phyloP scores from a whole-genome alignment of 495 filamentous ascomycete species.

The Amniculicola lignicola region DNA sequence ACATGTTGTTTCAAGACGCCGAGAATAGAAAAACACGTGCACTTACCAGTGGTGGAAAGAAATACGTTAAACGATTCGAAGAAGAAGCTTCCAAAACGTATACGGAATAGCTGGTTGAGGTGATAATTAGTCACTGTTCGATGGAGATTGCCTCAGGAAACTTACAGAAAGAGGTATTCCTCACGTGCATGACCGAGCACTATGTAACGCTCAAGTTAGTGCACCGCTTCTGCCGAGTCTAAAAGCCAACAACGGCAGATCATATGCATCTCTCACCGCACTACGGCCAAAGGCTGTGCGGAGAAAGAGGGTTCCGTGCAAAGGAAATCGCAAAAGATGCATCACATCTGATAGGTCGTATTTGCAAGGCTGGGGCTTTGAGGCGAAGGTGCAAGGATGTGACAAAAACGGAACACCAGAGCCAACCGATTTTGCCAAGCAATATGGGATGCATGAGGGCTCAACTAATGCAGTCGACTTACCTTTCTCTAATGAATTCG shows the following conservation, averaged over 20 bases:
- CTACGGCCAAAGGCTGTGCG: neutral
- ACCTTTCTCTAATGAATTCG: slow-evolving; percentile 85
- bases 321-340: no score
- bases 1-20: slow-evolving; percentile 18
- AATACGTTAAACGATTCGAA: slow-evolving; percentile 44
- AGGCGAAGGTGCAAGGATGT: no score
- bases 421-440: slow-evolving; percentile 31
- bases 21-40: slow-evolving; percentile 20
- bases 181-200: slow-evolving; percentile 42
- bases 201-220: slow-evolving; percentile 22
- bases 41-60: slow-evolving; percentile 44
- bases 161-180: slow-evolving; percentile 43
- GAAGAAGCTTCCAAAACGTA: slow-evolving; percentile 44
- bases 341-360: no score
- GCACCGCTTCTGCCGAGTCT: neutral
- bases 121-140: slow-evolving; percentile 23
- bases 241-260: no score
- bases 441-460: slow-evolving; percentile 8
- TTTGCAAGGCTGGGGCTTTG: slow-evolving; percentile 24
- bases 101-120: slow-evolving; percentile 39
- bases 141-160: slow-evolving; percentile 1
- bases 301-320: neutral
- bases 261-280: slow-evolving; percentile 16
- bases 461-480: slow-evolving; percentile 40
- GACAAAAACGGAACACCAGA: slow-evolving; percentile 7